Evolutionary conservation across 2,329 filamentous ascomycete species (phyloP), one percentile per base, ranked within the genome.

Genomic region (Botrytis hyacinthi): DNA sequence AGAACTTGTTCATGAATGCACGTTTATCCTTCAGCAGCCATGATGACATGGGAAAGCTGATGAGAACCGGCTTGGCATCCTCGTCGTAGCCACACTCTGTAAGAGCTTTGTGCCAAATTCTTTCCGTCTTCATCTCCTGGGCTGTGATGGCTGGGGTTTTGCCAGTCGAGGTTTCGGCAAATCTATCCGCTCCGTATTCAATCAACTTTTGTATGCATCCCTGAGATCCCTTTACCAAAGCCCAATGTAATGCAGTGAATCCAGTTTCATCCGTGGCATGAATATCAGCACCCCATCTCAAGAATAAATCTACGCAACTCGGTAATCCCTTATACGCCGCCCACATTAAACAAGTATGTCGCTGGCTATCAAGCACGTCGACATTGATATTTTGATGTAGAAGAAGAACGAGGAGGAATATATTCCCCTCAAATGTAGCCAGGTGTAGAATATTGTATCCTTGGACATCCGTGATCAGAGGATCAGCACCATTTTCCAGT

Each of bases 361-460:
- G 94, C 81, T 94, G 95, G 69, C 90, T 89, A 83, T 99, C 96
- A 71, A 92, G 87, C 9, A 96, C 92, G 81, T 99, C 96, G 75
- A 99, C 94, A 26, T 94, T 93, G 74, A 99, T 96, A 80, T 96
- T 94, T 81, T 98, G 95, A 84, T 99, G 96, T 37, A 99, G 88
- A 12, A 99, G 89, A 1, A 99, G 88, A 68, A 95, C 90, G 42
- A 99, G 88, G 74, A 98, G 88, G 77, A 97, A 92, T 32, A 97
- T 92, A 82, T 98, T 98, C 77, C 96, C 96, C 82, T 98, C 97
- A 81, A 99, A 97, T 0, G 95, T 98, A 63, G 95, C 96, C 75
- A 97, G 94, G 82, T 99, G 96, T 37, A 99, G 88, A 70, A 97
- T 96, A 82, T 99, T 99, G 86, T 98, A 99, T 80, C 96, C 96